A percentile compares a stretch with the other conserved stretches of the same genome.
These are phyloP conservation scores for Penicillium canescens DNA, from an alignment of 495 filamentous ascomycete genomes.

Conservation along the genomic window DNA sequence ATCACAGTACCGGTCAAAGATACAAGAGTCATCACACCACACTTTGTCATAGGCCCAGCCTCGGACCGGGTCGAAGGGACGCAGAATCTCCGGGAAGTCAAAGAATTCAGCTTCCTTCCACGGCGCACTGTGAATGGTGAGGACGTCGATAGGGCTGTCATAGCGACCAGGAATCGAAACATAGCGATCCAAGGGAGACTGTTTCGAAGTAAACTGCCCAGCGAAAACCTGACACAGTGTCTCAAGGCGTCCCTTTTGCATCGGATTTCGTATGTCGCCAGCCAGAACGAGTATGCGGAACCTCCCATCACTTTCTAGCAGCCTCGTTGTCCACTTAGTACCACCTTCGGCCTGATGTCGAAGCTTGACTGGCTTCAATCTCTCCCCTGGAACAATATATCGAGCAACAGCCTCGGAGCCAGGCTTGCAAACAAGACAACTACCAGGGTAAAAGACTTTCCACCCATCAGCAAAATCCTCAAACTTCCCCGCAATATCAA, in stretches of 20 bases:
- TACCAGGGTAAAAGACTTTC: slow-evolving; percentile 35
- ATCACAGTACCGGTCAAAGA: slow-evolving; percentile 53
- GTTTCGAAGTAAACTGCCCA: slow-evolving; percentile 5
- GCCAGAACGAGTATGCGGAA: slow-evolving; percentile 65
- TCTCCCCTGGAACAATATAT: slow-evolving; percentile 47
- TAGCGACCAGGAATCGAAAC: slow-evolving; percentile 30
- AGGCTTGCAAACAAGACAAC: slow-evolving; percentile 26
- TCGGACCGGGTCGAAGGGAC: slow-evolving; percentile 47
- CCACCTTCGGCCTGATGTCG: slow-evolving; percentile 54
- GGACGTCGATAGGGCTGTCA: slow-evolving; percentile 51
- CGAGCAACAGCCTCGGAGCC: slow-evolving; percentile 25
- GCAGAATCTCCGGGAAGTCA: slow-evolving; percentile 58
- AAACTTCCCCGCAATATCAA: slow-evolving; percentile 23
- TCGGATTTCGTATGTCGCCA: slow-evolving; percentile 49
- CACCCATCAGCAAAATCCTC: slow-evolving; percentile 41
- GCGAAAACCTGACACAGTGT: slow-evolving; percentile 43
- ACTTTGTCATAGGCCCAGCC: slow-evolving; percentile 67
- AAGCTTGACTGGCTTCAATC: slow-evolving; percentile 54
- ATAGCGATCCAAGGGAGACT: slow-evolving; percentile 34
- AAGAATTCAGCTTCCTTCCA: slow-evolving; percentile 52
- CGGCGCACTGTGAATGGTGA: slow-evolving; percentile 58
- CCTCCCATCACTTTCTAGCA: slow-evolving; percentile 51
- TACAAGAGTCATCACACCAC: slow-evolving; percentile 61
- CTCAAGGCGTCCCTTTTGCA: slow-evolving; percentile 46
- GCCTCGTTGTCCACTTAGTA: slow-evolving; percentile 47